Base-by-base conservation (phyloP, 495 filamentous ascomycete genomes). In the Platismatia glauca region DNA sequence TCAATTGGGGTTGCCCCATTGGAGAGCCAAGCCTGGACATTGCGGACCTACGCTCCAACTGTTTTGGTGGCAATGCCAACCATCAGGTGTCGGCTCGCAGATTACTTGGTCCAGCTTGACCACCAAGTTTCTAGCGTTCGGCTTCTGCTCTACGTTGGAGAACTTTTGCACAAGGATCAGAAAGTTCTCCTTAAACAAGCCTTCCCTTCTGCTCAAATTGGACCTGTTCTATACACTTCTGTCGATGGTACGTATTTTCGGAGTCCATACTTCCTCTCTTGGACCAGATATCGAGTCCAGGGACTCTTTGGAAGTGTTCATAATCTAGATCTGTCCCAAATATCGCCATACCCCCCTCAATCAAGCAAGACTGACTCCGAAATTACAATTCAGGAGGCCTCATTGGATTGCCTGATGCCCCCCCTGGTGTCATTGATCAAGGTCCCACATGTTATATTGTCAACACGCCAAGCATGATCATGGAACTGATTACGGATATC, bases 51-150 rank as follows among this genome's bases (percentile, higher is more conserved):
- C 33, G 33, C 27, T 37, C 56, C 62, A 6, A 59, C 34, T 4
- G 35, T 59, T 7, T 20, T 59, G 15, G 35, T 41, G 37, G 20
- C 27, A n/a, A 64, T 55, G 24, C 24, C 33, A 27, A 34, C 57
- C 34, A 11, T 56, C 16, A 39, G 29, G 29, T 55, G 62, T 29
- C 62, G 61, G 13, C 44, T 63, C 16, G 61, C 34, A 3, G 61
- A 58, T 1, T 58, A 58, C 46, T 37, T 63, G 12, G 18, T 57
- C 9, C 7, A 35, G 1, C 29, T 46, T n/a, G 33, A 43, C 12
- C 31, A 58, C 31, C 7, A 8, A 31, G 18, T 39, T 11, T 16
- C 37, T 29, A 62, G 52, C 27, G 38, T 62, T 7, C 55, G 55
- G 11, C 46, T 63, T 20, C 3, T 59, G 24, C 27, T 58, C 5